phyloP scores from a whole-genome alignment of 2,329 filamentous ascomycete genomes.

The Trichoderma harzianum region DNA sequence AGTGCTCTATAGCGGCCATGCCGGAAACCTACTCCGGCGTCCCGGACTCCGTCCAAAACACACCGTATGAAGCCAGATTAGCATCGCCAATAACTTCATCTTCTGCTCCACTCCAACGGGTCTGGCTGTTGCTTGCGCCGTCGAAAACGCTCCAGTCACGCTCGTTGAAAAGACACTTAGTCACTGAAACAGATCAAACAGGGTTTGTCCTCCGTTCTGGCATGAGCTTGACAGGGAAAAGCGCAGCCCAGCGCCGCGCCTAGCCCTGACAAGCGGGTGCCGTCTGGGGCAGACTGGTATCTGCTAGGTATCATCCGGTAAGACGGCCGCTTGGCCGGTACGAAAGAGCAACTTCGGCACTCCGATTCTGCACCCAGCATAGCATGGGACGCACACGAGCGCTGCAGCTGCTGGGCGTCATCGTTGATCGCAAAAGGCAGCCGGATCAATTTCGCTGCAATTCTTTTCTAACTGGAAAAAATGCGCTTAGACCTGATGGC shows the following conservation, averaged over 20 bases:
- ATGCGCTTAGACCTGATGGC: background rate
- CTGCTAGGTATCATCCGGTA: background rate
- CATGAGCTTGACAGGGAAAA: background rate
- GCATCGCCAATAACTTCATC: background rate
- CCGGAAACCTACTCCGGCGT: background rate
- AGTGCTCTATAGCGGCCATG: background rate
- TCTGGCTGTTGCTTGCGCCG: conserved; percentile 7
- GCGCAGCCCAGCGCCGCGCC: background rate
- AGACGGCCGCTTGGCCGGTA: background rate
- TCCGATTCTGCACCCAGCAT: background rate
- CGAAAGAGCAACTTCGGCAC: background rate
- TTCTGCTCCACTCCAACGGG: conserved; percentile 6
- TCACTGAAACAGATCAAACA: background rate
- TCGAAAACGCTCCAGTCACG: background rate
- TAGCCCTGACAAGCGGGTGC: background rate
- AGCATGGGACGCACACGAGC: background rate
- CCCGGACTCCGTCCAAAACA: background rate
- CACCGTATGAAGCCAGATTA: background rate
- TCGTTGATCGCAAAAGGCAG: background rate
- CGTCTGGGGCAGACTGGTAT: background rate
- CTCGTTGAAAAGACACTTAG: background rate
- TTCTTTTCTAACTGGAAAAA: background rate
- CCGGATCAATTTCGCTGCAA: background rate
- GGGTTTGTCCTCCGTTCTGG: background rate
- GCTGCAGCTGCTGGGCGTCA: background rate